Conservation (phyloP, 1,284 basidiomycete genomes). For the Puccinia coronata region DNA sequence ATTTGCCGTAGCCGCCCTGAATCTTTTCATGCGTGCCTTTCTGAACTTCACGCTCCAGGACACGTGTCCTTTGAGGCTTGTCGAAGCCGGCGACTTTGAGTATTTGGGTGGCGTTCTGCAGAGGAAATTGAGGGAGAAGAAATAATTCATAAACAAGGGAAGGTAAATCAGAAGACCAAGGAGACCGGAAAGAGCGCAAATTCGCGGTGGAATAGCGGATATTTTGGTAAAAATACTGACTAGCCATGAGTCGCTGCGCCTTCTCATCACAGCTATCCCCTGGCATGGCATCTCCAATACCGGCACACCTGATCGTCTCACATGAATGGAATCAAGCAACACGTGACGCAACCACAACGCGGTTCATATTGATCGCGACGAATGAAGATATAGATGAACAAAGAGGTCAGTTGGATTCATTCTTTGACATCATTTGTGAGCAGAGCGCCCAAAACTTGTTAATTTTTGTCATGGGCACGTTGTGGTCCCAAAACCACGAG, state of each 20-base stretch:
- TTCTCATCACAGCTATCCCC: constrained; percentile 93
- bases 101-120: constrained; percentile 91
- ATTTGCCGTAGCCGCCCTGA: constrained; percentile 98
- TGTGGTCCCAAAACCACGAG: not conserved
- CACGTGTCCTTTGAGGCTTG: constrained; percentile 95
- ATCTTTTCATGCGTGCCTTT: constrained; percentile 99
- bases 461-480: not conserved
- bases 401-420: not conserved
- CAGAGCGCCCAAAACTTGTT: not conserved
- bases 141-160: not conserved
- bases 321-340: not conserved
- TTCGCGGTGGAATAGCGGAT: not conserved
- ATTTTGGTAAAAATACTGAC: constrained; percentile 15
- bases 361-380: not conserved
- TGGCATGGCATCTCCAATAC: constrained; percentile 66
- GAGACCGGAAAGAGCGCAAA: not conserved
- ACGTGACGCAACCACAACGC: not conserved
- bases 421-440: not conserved
- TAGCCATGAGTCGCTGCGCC: constrained; percentile 91
- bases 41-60: constrained; percentile 95
- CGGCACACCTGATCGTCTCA: constrained; percentile 30
- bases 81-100: constrained; percentile 99
- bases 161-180: not conserved
- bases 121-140: not conserved
- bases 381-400: not conserved